These are phyloP conservation scores for Monilinia vaccinii-corymbosi DNA, from an alignment of 2,329 filamentous ascomycete species.

Conservation along the genomic window DNA sequence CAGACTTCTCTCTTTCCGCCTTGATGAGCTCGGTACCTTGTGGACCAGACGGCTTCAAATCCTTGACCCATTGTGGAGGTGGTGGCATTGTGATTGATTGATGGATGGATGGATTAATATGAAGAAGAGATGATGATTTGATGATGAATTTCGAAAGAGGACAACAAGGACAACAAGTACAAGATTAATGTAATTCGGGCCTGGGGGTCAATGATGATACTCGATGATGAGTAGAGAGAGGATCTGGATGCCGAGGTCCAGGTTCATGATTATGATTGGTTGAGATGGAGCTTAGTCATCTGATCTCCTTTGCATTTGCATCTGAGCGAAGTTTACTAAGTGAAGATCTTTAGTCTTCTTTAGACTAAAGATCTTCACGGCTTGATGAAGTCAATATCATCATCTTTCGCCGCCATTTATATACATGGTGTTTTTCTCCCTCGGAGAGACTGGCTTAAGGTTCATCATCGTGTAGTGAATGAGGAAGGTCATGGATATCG, in stretches of 20 bases:
- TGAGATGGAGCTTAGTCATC: no score
- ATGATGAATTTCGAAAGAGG: background rate
- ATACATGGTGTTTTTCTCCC: no score
- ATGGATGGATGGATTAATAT: background rate
- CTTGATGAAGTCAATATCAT: no score
- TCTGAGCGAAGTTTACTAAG: no score
- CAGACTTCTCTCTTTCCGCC: constrained; percentile 59
- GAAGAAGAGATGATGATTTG: background rate
- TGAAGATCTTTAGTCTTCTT: no score
- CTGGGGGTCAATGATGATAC: constrained; percentile 14
- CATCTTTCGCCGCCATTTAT: no score
- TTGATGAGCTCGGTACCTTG: constrained; percentile 61
- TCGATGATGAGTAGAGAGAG: background rate
- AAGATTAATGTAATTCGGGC: no score
- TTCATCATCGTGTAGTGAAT: background rate
- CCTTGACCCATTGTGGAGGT: constrained; percentile 51
- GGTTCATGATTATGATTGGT: background rate
- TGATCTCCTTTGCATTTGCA: no score
- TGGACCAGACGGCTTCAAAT: constrained; percentile 54
- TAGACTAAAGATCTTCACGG: no score
- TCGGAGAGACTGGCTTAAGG: no score
- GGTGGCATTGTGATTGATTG: constrained; percentile 23
- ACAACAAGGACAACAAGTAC: no score
- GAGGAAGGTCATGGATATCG: background rate
- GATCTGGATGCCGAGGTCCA: constrained; percentile 4